Evolutionary conservation across 768 basidiomycete species (phyloP).

Genomic region (Hericium alpestre): DNA sequence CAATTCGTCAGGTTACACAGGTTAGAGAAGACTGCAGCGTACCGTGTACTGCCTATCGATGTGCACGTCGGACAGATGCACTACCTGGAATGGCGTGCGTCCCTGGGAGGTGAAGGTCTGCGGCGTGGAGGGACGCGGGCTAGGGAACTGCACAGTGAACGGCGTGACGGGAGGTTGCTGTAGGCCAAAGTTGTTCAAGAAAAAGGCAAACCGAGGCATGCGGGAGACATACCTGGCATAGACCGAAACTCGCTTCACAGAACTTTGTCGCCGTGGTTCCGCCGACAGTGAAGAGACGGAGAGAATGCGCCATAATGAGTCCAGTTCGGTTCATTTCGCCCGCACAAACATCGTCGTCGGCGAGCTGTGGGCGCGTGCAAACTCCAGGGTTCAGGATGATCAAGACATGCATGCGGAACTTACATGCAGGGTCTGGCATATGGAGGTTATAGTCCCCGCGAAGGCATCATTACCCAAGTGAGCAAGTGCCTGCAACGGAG

Average conservation of each 20-base stretch:
- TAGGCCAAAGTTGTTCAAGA: too few relatives aligned
- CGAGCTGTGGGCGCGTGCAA: not conserved
- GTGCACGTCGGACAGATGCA: constrained; percentile 1
- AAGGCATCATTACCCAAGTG: not conserved
- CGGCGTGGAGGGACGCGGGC: not conserved
- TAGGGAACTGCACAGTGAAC: not conserved
- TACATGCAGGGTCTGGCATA: not conserved
- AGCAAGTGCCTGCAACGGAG: not conserved
- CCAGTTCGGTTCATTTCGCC: not conserved
- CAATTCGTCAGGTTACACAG: not conserved
- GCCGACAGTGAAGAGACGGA: not conserved
- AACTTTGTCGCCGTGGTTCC: constrained; percentile 1
- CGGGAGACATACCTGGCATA: not conserved
- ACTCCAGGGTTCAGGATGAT: not conserved
- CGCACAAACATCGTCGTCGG: not conserved
- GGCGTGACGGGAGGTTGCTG: not conserved
- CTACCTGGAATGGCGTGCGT: not conserved
- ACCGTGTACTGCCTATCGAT: not conserved
- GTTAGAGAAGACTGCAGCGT: not conserved
- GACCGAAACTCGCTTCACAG: not conserved
- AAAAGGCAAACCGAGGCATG: not conserved
- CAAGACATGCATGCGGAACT: not conserved
- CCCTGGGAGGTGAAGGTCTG: not conserved
- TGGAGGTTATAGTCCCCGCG: not conserved
- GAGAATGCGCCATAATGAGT: not conserved